Percentiles rank a stretch among this genome's conserved stretches.
Evolutionary conservation across 352 stramenopile species (phyloP).

Genomic region (Globisporangium nodosum): DNA sequence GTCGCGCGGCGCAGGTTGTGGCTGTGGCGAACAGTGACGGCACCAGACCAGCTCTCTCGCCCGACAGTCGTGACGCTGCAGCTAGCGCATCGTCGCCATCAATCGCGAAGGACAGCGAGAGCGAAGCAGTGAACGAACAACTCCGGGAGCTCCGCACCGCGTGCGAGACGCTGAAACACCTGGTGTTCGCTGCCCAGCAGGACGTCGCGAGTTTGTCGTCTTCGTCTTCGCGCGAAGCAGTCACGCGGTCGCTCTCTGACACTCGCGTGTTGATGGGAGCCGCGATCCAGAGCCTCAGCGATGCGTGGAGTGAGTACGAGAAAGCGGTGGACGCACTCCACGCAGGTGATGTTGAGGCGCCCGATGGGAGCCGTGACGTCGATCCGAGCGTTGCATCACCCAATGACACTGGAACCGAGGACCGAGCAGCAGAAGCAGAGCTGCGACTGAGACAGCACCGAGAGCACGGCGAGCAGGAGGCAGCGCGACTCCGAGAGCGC

Average conservation of each 20-base stretch:
- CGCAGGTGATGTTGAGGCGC: background rate
- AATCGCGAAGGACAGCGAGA: background rate
- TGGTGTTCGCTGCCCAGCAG: constrained; percentile 38
- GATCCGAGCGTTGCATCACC: background rate
- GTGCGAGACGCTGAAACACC: constrained; percentile 46
- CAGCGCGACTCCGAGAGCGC: constrained; percentile 1
- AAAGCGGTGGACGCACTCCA: constrained; percentile 1
- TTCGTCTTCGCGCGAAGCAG: background rate
- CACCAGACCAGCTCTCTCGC: background rate
- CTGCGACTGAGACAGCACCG: background rate
- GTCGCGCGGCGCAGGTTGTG: background rate
- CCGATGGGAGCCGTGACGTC: background rate
- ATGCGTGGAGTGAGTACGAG: constrained; percentile 17
- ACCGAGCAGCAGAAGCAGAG: background rate
- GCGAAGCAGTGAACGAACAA: constrained; percentile 1
- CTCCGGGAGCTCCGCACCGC: constrained; percentile 35
- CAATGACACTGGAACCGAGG: background rate
- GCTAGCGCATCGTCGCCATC: background rate
- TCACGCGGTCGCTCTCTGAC: constrained; percentile 1
- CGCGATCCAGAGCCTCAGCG: constrained; percentile 14
- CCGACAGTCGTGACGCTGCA: background rate
- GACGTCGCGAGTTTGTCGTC: constrained; percentile 14
- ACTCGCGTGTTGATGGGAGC: constrained; percentile 18
- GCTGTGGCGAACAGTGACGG: background rate
- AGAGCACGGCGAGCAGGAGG: background rate